Base-by-base conservation (phyloP, 768 basidiomycete genomes). In the Phlegmacium glaucopus region DNA sequence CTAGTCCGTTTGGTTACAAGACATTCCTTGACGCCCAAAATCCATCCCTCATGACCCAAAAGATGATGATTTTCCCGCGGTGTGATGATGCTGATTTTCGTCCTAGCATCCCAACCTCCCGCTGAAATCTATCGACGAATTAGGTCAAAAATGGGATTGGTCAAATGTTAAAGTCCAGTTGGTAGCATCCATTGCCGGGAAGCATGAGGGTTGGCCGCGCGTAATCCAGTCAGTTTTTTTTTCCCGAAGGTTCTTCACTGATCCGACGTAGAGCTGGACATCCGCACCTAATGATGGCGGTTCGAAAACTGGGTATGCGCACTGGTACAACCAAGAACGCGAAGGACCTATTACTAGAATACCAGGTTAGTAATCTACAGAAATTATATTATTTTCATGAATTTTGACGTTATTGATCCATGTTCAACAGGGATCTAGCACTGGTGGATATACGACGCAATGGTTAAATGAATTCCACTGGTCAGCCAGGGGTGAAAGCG, bases 401-500 rank as follows among this genome's bases (percentile, higher is more conserved):
- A 11, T n/a, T 29, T 29, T 42, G 35, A 48, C 37, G 18, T 39
- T 17, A 52, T 27, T 42, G 10, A 44, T 44, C 39, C 39, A 45
- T 10, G 34, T 8, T 27, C 42, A 47, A 39, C 52, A 94, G 90
- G 90, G 90, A 1, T 95, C 93, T 1, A 93, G 90, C 43, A 77
- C 94, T 27, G 91, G 91, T 7, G 68, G 61, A 3, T 94, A 90
- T 66, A 83, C 82, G 9, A 79, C 86, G 0, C 81, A 86, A 54
- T 96, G 92, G 92, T 61, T 90, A 53, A 87, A 89, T 59, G 87
- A 91, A 60, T 90, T 95, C 58, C 77, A 88, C 60, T 77, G 75
- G 61, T 90, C 88, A 10, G 85, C 86, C 6, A 72, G 77, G 12
- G 92, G 94, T 7, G 78, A 82, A 54, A 80, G 81, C 13, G 78